These are phyloP conservation scores for Ephemerocybe angulata DNA, from an alignment of 768 basidiomycete species.

Conservation along the genomic window DNA sequence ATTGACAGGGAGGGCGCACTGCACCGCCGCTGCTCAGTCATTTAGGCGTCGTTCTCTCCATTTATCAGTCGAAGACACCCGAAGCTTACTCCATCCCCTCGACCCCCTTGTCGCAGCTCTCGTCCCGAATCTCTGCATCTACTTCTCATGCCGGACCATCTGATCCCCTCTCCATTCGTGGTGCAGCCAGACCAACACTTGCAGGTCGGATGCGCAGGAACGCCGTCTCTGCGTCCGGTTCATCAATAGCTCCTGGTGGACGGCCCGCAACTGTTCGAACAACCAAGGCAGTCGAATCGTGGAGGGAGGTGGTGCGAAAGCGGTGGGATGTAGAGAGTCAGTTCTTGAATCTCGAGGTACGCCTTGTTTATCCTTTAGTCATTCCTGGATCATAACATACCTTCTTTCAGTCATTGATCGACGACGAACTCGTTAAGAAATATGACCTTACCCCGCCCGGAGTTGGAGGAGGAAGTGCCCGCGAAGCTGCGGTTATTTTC, in stretches of 20 bases:
- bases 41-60: constrained; percentile 30
- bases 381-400: constrained; percentile 16
- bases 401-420: constrained; percentile 63
- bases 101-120: constrained; percentile 31
- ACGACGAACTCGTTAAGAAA: constrained; percentile 73
- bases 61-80: constrained; percentile 33
- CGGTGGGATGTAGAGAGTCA: constrained; percentile 67
- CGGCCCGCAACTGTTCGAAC: constrained; percentile 22
- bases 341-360: constrained; percentile 82
- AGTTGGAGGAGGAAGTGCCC: constrained; percentile 54
- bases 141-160: constrained; percentile 38
- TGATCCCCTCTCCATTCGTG: constrained; percentile 62
- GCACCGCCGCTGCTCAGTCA: constrained; percentile 29
- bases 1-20: constrained; percentile 28
- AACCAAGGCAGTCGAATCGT: constrained; percentile 54
- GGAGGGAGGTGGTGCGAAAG: constrained; percentile 69
- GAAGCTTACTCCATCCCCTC: constrained; percentile 34
- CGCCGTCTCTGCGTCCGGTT: constrained; percentile 33
- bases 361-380: background rate
- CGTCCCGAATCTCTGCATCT: constrained; percentile 24
- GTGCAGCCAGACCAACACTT: constrained; percentile 50
- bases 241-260: constrained; percentile 13
- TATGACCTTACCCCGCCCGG: constrained; percentile 72
- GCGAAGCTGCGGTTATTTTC: constrained; percentile 81
- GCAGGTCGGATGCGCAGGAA: constrained; percentile 60